These are phyloP conservation scores for Jamesozyma piceae DNA, from an alignment of 805 yeast species.

Conservation along the genomic window DNA sequence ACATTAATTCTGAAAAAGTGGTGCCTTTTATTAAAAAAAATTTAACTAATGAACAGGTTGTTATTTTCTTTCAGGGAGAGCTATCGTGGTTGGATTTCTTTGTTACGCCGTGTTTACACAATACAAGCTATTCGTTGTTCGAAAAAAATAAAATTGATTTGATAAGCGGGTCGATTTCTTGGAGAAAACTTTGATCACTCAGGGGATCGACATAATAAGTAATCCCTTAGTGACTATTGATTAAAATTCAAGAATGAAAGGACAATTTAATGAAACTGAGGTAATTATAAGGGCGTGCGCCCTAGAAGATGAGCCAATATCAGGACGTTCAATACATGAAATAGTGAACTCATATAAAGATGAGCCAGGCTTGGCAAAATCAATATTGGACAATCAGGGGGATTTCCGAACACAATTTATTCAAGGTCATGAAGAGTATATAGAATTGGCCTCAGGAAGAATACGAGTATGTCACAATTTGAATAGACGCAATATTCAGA, in stretches of 20 bases:
- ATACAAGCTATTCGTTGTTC: too few relatives aligned
- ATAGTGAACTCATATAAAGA: slow-evolving; percentile 13
- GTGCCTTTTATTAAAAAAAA: too few relatives aligned
- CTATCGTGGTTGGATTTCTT: too few relatives aligned
- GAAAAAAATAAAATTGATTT: too few relatives aligned
- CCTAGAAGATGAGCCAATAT: slow-evolving; percentile 15
- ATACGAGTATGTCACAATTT: slow-evolving; percentile 22
- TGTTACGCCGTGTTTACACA: too few relatives aligned
- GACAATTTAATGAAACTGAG: neutral
- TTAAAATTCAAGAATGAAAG: neutral
- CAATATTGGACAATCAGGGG: slow-evolving; percentile 7
- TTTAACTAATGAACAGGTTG: too few relatives aligned
- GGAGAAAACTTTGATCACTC: too few relatives aligned
- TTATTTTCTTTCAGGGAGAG: too few relatives aligned
- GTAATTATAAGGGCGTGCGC: slow-evolving; percentile 6
- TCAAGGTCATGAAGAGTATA: slow-evolving; percentile 9
- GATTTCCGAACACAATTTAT: slow-evolving; percentile 23
- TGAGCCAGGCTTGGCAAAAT: slow-evolving; percentile 8
- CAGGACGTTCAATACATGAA: slow-evolving; percentile 12
- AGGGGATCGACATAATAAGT: too few relatives aligned
- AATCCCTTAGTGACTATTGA: too few relatives aligned
- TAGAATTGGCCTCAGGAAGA: slow-evolving; percentile 1
- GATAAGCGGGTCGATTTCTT: too few relatives aligned
- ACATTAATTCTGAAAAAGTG: too few relatives aligned
- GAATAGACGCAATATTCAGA: neutral